A percentile compares a stretch with the other conserved stretches of the same genome.
These are phyloP conservation scores for Saksenaea oblongispora DNA, from an alignment of 371 early-diverging fungal species.

Conservation along the genomic window DNA sequence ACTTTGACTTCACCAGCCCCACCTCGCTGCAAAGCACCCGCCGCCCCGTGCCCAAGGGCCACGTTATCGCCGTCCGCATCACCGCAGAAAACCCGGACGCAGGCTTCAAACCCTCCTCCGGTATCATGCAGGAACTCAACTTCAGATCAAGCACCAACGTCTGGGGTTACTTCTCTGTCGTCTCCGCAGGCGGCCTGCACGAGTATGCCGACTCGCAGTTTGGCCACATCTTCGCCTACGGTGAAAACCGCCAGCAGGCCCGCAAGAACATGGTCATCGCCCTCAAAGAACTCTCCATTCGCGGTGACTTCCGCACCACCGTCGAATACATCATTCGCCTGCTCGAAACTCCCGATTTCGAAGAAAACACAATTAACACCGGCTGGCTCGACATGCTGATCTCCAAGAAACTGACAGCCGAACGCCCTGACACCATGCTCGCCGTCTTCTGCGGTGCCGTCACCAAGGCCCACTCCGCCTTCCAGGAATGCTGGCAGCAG, in stretches of 20 bases:
- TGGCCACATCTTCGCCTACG: constrained; percentile 98
- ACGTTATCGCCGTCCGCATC: constrained; percentile 98
- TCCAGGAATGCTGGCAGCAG: constrained; percentile 66
- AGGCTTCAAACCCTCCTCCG: constrained; percentile 97
- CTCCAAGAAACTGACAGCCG: constrained; percentile 85
- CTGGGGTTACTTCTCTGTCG: constrained; percentile 99
- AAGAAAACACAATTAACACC: constrained; percentile 90
- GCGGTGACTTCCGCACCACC: constrained; percentile 98
- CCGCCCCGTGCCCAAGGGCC: constrained; percentile 93
- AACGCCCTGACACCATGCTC: constrained; percentile 88
- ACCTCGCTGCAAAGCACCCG: constrained; percentile 79
- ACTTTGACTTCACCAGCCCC: constrained; percentile 87
- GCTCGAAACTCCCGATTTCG: constrained; percentile 89
- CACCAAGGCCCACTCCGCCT: constrained; percentile 75
- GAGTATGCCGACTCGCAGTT: constrained; percentile 99
- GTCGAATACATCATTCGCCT: constrained; percentile 96
- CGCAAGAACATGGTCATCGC: constrained; percentile 97
- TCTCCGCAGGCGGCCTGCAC: constrained; percentile 93
- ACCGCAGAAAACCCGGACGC: constrained; percentile 99
- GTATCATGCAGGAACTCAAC: constrained; percentile 94
- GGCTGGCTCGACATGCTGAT: constrained; percentile 97
- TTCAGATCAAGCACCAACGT: constrained; percentile 93
- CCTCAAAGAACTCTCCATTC: constrained; percentile 96
- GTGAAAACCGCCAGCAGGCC: constrained; percentile 91
- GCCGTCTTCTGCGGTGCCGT: constrained; percentile 94